Evolutionary conservation across 1,284 basidiomycete species (phyloP).

Genomic region (Sparassis latifolia): DNA sequence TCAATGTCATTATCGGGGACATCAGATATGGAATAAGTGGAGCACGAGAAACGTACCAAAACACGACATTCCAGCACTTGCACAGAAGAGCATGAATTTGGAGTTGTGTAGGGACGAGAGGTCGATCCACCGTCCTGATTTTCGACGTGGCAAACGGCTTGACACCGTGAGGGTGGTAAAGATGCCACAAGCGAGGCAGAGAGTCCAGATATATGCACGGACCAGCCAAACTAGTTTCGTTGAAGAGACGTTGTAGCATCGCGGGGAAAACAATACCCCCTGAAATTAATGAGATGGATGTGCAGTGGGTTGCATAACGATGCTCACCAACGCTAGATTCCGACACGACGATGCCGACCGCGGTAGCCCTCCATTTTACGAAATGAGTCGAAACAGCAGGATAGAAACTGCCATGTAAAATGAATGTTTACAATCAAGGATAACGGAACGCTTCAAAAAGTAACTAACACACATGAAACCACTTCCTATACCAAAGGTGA

Average conservation of each 20-base stretch:
- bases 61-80: constrained; percentile 1
- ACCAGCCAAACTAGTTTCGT: constrained; percentile 5
- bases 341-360: constrained; percentile 1
- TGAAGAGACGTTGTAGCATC: constrained; percentile 6
- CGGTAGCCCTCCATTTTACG: constrained; percentile 1
- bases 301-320: neutral
- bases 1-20: constrained; percentile 1
- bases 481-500: constrained; percentile 36
- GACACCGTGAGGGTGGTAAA: too few species aligned
- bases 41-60: neutral
- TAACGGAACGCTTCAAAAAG: too few species aligned
- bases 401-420: constrained; percentile 7
- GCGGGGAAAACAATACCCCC: constrained; percentile 5
- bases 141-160: too few species aligned
- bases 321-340: constrained; percentile 1
- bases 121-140: neutral
- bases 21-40: constrained; percentile 4
- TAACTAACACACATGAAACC: constrained; percentile 30
- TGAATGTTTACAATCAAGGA: too few species aligned
- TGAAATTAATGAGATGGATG: neutral
- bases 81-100: neutral
- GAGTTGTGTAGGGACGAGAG: constrained; percentile 2
- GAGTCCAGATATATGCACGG: constrained; percentile 6
- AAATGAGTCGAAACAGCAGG: constrained; percentile 23
- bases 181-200: constrained; percentile 1